Base-by-base conservation (phyloP, 2,329 filamentous ascomycete genomes). In the Aspergillus luchuensis region DNA sequence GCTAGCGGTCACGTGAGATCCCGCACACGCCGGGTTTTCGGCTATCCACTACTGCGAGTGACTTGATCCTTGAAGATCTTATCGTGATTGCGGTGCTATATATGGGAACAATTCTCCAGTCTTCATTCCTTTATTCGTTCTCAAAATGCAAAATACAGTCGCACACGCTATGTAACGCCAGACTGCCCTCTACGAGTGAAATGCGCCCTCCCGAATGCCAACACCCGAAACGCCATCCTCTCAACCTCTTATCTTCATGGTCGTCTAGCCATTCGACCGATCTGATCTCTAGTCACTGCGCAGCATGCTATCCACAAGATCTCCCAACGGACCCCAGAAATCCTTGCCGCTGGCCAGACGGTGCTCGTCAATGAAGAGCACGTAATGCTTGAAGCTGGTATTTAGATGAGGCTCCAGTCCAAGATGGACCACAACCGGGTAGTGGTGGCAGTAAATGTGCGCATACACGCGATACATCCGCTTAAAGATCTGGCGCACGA, bases 401-500 rank as follows among this genome's bases (percentile, higher is more conserved):
- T 99, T 99, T 67, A 99, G 86, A 78, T 99, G 95, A 48, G 96
- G 93, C 79, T 99, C 95, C 60, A 99, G 85, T 21, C 95, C 95
- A 41, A 99, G 86, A 75, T 97, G 92, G 61, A 96, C 90, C 68
- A 99, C 90, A 67, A 99, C 93, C 38, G 93, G 93, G 80, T 99
- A 99, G 81, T 99, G 95, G 79, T 99, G 95, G 82, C 96, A 99
- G 86, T 99, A 99, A 71, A 99, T 97, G 81, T 99, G 95, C 47
- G 95, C 95, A 77, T 99, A 99, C 64, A 99, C 94, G 68, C 95
- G 90, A 80, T 98, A 99, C 81, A 99, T 89, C 74, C 95, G 90
- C 85, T 99, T 99, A 87, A 98, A 98, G 75, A 99, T 92, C 79
- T 97, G 94, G 68, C 92, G 90, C 64, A 97, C 89, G 59, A 97